A percentile compares a stretch with the other conserved stretches of the same genome.
Conservation (phyloP, 345 rosid species). For the Moricandia moricandioides region DNA sequence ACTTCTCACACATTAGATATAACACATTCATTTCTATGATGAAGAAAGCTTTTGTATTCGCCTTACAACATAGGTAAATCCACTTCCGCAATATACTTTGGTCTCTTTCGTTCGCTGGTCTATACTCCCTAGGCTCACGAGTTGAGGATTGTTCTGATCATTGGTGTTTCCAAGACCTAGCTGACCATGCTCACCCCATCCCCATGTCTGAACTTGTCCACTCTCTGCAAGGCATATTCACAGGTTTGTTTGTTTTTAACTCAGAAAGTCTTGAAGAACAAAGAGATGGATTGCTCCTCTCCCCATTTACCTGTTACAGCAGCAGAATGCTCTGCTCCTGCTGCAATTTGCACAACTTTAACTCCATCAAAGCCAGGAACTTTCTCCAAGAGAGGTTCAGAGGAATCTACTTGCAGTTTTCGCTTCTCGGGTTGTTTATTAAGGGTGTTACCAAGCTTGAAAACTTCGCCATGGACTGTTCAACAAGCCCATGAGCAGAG, state of each 20-base stretch:
- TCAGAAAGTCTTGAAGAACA: background rate
- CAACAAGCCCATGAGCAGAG: constrained; percentile 6
- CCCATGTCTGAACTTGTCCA: constrained; percentile 72
- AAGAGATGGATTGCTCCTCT: background rate
- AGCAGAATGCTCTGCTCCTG: constrained; percentile 95
- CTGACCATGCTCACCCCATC: constrained; percentile 99
- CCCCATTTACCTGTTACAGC: constrained; percentile 55
- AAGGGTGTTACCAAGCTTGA: constrained; percentile 62
- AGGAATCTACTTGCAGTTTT: constrained; percentile 31
- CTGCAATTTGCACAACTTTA: constrained; percentile 55
- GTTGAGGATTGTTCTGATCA: constrained; percentile 57
- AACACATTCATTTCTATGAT: background rate
- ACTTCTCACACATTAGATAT: constrained; percentile 3
- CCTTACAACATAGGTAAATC: constrained; percentile 55
- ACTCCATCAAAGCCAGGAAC: constrained; percentile 47
- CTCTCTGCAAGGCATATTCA: constrained; percentile 45
- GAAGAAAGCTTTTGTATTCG: constrained; percentile 29
- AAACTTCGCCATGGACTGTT: constrained; percentile 61
- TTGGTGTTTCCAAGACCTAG: constrained; percentile 68
- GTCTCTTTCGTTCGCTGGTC: constrained; percentile 13
- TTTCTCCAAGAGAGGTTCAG: constrained; percentile 40
- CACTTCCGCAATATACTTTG: constrained; percentile 81
- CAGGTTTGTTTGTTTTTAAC: background rate
- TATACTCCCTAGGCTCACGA: constrained; percentile 39
- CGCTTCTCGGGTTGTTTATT: constrained; percentile 38